Conservation (phyloP, 805 yeast species). For the Kazachstania taianensis region DNA sequence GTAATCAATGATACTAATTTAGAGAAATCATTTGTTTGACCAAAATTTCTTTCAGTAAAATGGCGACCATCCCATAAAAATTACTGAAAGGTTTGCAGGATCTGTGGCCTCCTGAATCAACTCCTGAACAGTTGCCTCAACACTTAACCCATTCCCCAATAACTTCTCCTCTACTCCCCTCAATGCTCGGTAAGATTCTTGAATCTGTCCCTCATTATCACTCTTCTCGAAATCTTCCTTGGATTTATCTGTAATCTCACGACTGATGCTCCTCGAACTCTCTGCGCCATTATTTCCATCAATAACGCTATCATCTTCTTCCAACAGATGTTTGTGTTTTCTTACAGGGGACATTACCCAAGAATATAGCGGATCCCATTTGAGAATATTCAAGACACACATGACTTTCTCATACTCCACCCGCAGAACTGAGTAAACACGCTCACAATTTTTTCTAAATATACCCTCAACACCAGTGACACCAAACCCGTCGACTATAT, state of each 20-base stretch:
- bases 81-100: constrained; percentile 53
- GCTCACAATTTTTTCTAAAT: constrained; percentile 64
- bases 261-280: constrained; percentile 2
- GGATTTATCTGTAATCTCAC: neutral
- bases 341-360: constrained; percentile 82
- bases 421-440: constrained; percentile 58
- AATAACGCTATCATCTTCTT: too few relatives aligned
- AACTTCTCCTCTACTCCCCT: constrained; percentile 63
- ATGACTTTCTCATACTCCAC: constrained; percentile 57
- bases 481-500: constrained; percentile 89
- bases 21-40: too few relatives aligned
- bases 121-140: constrained; percentile 77
- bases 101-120: constrained; percentile 69
- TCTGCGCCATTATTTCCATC: too few relatives aligned
- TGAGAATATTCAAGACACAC: constrained; percentile 73
- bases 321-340: constrained; percentile 33
- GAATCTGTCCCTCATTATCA: constrained; percentile 30
- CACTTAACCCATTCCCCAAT: constrained; percentile 54
- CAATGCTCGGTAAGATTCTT: constrained; percentile 76
- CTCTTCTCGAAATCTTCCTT: neutral
- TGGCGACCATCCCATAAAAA: constrained; percentile 82
- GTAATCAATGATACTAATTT: too few relatives aligned
- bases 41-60: constrained; percentile 39
- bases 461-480: constrained; percentile 73
- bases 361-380: constrained; percentile 86